Evolutionary conservation across 768 basidiomycete species (phyloP), one percentile per base, ranked within the genome.

Genomic region (Suillus americanus): DNA sequence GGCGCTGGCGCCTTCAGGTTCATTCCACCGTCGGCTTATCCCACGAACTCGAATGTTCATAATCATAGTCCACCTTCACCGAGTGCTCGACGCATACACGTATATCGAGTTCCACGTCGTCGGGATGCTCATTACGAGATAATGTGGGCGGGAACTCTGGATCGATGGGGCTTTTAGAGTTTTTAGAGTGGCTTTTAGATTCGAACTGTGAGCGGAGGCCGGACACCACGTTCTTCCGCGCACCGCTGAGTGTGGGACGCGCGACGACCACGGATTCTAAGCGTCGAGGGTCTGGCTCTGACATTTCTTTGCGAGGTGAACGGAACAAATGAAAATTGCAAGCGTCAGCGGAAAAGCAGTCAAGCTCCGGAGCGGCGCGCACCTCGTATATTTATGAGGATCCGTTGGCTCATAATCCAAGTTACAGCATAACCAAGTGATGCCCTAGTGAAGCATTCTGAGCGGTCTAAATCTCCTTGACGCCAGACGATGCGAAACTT

Each of bases 31-130:
- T 62, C 37, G 65, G 57, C 48, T 56, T 65, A 2, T 59, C 71
- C 35, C 66, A 77, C n/a, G 69, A 65, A 46, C 65, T 68, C 14
- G 13, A 28, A 38, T 61, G 38, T 28, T 38, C 54, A 38, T 13
- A 33, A 25, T 33, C 48, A 5, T 71, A 76, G 43, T 76, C 75
- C 14, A 76, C 66, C 8, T 62, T 72, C 38, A 76, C 69, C 7
- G 70, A 68, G 30, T 66, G 73, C 33, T 78, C 77, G 3, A 77
- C 70, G 30, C 73, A 64, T 60, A 76, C 77, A 55, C 62, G 74
- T 30, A 78, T 69, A 41, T 77, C 72, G 30, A 76, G 37, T 23
- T 78, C 75, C 65, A 74, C 0, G 3, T 73, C 75, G 16, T 60
- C 53, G n/a, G 38, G 38, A 35, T 33, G 38, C 16, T 1, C 30